Base-by-base conservation (phyloP, 768 basidiomycete genomes). In the Russula sp. region DNA sequence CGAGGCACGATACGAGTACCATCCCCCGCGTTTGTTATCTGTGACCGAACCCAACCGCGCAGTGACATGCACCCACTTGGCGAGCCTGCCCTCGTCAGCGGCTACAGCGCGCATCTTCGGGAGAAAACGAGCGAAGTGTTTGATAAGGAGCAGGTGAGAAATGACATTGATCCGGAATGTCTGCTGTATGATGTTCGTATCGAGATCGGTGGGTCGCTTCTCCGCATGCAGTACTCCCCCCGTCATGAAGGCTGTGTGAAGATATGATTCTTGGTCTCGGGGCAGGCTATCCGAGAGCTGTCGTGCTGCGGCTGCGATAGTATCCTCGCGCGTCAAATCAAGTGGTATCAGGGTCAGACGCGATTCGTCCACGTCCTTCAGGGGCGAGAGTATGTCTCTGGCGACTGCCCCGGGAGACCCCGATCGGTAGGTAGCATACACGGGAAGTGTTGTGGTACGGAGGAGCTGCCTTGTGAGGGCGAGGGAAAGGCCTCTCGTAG, bases 1-100 rank as follows among this genome's bases (percentile, higher is more conserved):
- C 55, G 83, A 84, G 20, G 82, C 75, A 32, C 83, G 80, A 70
- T 85, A 85, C 37, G 82, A 84, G 69, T 80, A 85, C 84, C 84
- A 85, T 42, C 83, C 84, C 18, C 84, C 84, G 27, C 75, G 76
- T 31, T 71, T 73, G 69, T 85, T 86, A 68, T 86, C 84, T 20
- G 77, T 75, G 58, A 85, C 78, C 44, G 82, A 84, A 35, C 84
- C 84, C 9, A 85, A 79, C 44, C 82, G 81, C 18, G 83, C 84
- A 11, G 82, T 79, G 59, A 85, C 72, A 70, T 86, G 84, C 27
- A 82, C 80, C 84, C 83, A 84, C 68, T 82, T 84, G 27, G 82
- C 71, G 3, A 77, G 78, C 40, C n/a, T 55, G 32, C 20, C 39
- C 9, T 45, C 53, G 9, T 52, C 22, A 1, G 20, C 55, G 16